Evolutionary conservation across 2,329 filamentous ascomycete genomes (phyloP), one percentile per base, ranked within the genome.

Genomic region (Colletotrichum orchidophilum): DNA sequence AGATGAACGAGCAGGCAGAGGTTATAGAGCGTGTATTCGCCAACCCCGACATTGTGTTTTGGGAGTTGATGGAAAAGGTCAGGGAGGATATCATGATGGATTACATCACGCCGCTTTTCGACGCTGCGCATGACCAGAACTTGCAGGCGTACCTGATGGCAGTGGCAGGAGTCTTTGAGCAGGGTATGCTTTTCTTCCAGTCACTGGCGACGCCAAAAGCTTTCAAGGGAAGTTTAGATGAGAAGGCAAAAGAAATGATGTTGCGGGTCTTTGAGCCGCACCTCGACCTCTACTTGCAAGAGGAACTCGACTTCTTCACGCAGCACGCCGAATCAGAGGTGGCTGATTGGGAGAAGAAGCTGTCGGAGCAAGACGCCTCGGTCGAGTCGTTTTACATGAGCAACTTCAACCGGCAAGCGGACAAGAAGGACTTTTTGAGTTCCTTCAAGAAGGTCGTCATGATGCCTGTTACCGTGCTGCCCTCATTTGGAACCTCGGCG

Each of bases 381-480:
- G 92, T 94, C 0, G 96, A 99, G 82, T 96, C 94, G 0, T 97
- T 97, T 78, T 96, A 95, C 83, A 98, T 98, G 96, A 93, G 93
- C 27, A 98, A 95, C 79, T 91, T 98, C 78, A 98, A 96, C 78
- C 90, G 96, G 29, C 95, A 97, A 79, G 96, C 95, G 1, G 96
- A 97, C 74, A 99, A 99, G 83, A 94, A 95, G 75, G 96, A 99
- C 79, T 99, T 99, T 77, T 80, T 99, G 72, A 96, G 92, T 55
- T 97, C 95, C 0, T 99, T 99, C 86, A 98, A 95, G 79, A 98
- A 98, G 81, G 96, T 99, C 9, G 94, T 99, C 74, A 98, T 99
- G 95, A 97, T 97, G 91, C 96, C 96, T 2, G 96, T 99, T 59
- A 97, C 94, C 63, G 96, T 95, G 9, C 85, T 98, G 4, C 94